A percentile compares a stretch with the other conserved stretches of the same genome.
Evolutionary conservation across 345 rosid genomes (phyloP).

Genomic region (Sisymbrium irio): DNA sequence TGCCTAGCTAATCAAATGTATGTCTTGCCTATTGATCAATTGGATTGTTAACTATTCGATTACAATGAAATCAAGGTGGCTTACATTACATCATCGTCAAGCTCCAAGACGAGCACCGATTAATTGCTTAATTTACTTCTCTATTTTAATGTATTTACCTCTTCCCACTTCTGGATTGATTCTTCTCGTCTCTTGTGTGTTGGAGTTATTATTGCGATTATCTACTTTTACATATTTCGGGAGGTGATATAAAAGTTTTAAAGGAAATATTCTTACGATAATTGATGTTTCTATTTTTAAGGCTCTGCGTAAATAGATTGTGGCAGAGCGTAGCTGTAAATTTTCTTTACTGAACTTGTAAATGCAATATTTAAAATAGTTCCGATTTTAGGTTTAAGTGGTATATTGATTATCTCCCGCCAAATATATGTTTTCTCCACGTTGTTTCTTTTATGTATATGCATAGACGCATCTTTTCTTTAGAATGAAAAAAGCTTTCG

Average conservation of each 20-base stretch:
- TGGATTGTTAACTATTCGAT: not conserved
- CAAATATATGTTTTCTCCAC: not conserved
- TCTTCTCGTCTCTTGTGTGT: slow-evolving; percentile 32
- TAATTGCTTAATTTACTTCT: not conserved
- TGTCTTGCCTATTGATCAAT: not conserved
- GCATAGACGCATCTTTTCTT: not conserved
- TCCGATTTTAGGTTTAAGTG: not conserved
- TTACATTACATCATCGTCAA: not conserved
- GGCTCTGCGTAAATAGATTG: not conserved
- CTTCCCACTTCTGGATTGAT: slow-evolving; percentile 18
- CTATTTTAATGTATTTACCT: not conserved
- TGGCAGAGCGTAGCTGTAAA: not conserved
- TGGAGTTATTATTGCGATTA: slow-evolving; percentile 21
- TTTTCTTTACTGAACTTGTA: not conserved
- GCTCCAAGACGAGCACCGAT: not conserved
- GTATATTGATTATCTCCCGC: no score
- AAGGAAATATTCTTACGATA: not conserved
- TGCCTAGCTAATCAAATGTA: not conserved
- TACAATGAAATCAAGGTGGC: not conserved
- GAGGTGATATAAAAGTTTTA: not conserved
- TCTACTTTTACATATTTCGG: not conserved
- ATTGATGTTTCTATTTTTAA: not conserved
- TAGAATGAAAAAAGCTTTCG: not conserved
- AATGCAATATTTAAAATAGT: not conserved
- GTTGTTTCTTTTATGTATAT: not conserved